Percentiles rank a stretch among this genome's conserved stretches.
Conservation (phyloP, 2,329 filamentous ascomycete genomes). For the Cladosporium velox region DNA sequence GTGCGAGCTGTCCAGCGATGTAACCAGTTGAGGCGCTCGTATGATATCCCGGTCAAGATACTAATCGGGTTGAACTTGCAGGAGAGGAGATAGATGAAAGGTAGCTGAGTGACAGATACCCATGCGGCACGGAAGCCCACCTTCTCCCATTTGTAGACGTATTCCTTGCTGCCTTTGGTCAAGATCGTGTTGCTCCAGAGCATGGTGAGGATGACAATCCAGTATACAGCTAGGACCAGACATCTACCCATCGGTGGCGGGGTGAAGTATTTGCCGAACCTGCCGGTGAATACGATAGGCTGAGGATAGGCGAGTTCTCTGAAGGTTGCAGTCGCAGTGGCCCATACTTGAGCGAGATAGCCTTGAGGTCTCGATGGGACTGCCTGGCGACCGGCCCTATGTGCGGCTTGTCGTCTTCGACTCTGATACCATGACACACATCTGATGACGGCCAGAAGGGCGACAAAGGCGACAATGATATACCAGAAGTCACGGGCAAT, state of each 20-base stretch:
- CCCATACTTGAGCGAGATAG: slow-evolving; percentile 30
- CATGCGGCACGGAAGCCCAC: slow-evolving; percentile 69
- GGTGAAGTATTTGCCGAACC: slow-evolving; percentile 34
- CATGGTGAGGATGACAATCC: slow-evolving; percentile 33
- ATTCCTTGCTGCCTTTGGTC: slow-evolving; percentile 29
- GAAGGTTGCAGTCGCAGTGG: slow-evolving; percentile 30
- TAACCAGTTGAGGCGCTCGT: slow-evolving; percentile 56
- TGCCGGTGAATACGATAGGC: slow-evolving; percentile 35
- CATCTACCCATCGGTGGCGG: slow-evolving; percentile 36
- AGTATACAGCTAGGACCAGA: slow-evolving; percentile 34
- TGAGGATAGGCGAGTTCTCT: slow-evolving; percentile 36
- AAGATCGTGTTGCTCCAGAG: slow-evolving; percentile 37
- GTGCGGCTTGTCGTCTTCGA: slow-evolving; percentile 22
- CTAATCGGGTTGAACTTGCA: slow-evolving; percentile 50
- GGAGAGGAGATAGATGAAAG: slow-evolving; percentile 59
- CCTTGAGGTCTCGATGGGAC: slow-evolving; percentile 31
- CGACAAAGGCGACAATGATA: slow-evolving; percentile 31
- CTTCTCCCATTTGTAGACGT: slow-evolving; percentile 52
- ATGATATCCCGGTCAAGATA: slow-evolving; percentile 49
- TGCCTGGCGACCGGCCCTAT: slow-evolving; percentile 18
- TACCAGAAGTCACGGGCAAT: slow-evolving; percentile 37
- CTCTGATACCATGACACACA: slow-evolving; percentile 24
- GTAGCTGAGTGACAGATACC: slow-evolving; percentile 65
- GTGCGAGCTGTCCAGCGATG: slow-evolving; percentile 55
- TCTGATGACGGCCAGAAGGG: slow-evolving; percentile 27